These are phyloP conservation scores for Narthecium ossifragum DNA, from an alignment of 106 monocot genomes.

Conservation along the genomic window DNA sequence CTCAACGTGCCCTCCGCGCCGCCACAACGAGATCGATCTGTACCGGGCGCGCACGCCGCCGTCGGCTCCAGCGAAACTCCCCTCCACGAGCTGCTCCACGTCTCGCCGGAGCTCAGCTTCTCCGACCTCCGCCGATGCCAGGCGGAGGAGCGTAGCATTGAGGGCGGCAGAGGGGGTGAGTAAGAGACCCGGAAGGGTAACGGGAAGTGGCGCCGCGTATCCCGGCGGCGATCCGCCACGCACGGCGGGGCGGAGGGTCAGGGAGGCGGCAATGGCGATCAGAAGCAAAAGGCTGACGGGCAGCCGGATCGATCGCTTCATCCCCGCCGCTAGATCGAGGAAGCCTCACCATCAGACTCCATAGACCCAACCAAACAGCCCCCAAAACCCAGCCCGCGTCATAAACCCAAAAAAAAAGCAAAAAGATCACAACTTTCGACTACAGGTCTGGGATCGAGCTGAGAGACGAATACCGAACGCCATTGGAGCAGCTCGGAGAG, in stretches of 20 bases:
- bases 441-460: too few relatives aligned
- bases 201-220: not conserved
- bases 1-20: slow-evolving; percentile 8
- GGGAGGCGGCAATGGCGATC: slow-evolving; percentile 25
- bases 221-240: not conserved
- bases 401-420: too few relatives aligned
- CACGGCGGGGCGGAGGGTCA: slow-evolving; percentile 30
- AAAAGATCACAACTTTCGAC: too few relatives aligned
- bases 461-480: too few relatives aligned
- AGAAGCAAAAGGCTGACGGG: slow-evolving; percentile 36
- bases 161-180: not conserved
- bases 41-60: slow-evolving; percentile 1
- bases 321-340: not conserved
- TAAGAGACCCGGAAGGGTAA: not conserved
- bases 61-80: slow-evolving; percentile 13
- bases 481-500: too few relatives aligned
- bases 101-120: slow-evolving; percentile 32
- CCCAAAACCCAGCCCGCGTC: too few relatives aligned
- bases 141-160: slow-evolving; percentile 29
- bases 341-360: not conserved
- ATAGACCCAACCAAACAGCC: too few relatives aligned
- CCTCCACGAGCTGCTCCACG: slow-evolving; percentile 40
- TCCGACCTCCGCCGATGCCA: slow-evolving; percentile 30
- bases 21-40: slow-evolving; percentile 11
- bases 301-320: slow-evolving; percentile 6